Evolutionary conservation across 176 grass and related monocot genomes (phyloP).

Genomic region (Raddia distichophylla): DNA sequence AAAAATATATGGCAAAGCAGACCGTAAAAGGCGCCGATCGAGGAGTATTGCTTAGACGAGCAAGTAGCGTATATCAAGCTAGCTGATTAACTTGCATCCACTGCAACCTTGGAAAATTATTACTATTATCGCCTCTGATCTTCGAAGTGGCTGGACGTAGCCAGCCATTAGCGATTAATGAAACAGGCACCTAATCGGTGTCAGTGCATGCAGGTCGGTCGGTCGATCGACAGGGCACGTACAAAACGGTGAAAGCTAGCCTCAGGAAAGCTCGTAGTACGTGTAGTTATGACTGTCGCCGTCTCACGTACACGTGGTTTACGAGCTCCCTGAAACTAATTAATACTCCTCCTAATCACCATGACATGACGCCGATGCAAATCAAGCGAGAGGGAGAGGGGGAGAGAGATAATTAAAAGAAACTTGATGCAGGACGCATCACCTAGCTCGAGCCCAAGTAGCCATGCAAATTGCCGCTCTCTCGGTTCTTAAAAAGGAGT

Average conservation of each 20-base stretch:
- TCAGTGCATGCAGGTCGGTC: neutral
- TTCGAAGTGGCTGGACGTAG: too few species aligned
- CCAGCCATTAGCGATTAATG: neutral
- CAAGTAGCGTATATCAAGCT: neutral
- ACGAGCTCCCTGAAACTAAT: neutral
- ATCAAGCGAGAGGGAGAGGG: neutral
- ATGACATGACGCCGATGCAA: neutral
- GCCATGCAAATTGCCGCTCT: neutral
- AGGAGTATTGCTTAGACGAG: neutral
- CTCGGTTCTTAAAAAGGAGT: too few species aligned
- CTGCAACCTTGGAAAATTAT: neutral
- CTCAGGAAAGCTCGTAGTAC: neutral
- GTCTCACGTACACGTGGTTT: slow-evolving; percentile 21
- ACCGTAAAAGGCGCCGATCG: neutral
- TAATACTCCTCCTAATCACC: neutral
- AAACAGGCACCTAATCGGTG: neutral
- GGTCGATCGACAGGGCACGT: neutral
- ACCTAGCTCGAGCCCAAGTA: neutral
- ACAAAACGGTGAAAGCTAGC: neutral
- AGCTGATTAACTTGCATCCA: slow-evolving; percentile 5
- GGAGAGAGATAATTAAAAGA: neutral
- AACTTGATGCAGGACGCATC: slow-evolving; percentile 9
- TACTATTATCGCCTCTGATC: too few species aligned
- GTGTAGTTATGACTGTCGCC: too few species aligned
- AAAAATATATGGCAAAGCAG: neutral